A percentile compares a stretch with the other conserved stretches of the same genome.
Conservation (phyloP, 768 basidiomycete genomes). For the Cystofilobasidium capitatum region DNA sequence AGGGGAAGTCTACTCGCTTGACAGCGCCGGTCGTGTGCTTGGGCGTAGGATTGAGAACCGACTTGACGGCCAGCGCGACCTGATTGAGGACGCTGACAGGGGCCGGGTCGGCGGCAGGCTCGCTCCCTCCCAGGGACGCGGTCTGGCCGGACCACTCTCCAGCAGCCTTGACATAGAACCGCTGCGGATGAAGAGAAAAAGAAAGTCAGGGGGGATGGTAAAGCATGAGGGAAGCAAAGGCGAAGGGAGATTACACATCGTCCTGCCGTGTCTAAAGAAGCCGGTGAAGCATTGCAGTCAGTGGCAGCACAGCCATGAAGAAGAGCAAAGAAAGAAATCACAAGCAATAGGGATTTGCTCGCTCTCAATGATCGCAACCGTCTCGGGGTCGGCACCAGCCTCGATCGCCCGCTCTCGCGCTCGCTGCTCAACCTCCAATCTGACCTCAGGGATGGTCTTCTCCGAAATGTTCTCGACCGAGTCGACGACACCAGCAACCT, state of each 20-base stretch:
- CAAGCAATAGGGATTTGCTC: background rate
- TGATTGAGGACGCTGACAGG: too few relatives aligned
- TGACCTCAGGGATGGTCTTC: background rate
- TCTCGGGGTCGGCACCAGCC: background rate
- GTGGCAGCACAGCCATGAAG: too few relatives aligned
- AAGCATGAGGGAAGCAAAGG: background rate
- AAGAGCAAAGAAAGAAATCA: background rate
- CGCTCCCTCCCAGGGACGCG: background rate
- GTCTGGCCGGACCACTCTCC: background rate
- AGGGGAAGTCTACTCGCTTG: background rate
- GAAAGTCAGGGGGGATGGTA: background rate
- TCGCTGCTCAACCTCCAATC: background rate
- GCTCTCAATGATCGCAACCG: background rate
- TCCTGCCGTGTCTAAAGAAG: background rate
- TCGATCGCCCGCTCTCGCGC: background rate
- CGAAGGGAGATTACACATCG: background rate
- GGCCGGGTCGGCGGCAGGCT: too few relatives aligned
- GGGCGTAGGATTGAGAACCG: too few relatives aligned
- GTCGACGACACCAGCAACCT: too few relatives aligned
- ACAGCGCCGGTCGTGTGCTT: too few relatives aligned
- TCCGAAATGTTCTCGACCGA: constrained; percentile 1
- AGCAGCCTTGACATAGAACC: background rate
- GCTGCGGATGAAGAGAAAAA: background rate
- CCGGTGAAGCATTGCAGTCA: too few relatives aligned
- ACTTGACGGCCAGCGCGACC: too few relatives aligned